These are phyloP conservation scores for Pueraria montana DNA, from an alignment of 306 rosid genomes.

Conservation along the genomic window DNA sequence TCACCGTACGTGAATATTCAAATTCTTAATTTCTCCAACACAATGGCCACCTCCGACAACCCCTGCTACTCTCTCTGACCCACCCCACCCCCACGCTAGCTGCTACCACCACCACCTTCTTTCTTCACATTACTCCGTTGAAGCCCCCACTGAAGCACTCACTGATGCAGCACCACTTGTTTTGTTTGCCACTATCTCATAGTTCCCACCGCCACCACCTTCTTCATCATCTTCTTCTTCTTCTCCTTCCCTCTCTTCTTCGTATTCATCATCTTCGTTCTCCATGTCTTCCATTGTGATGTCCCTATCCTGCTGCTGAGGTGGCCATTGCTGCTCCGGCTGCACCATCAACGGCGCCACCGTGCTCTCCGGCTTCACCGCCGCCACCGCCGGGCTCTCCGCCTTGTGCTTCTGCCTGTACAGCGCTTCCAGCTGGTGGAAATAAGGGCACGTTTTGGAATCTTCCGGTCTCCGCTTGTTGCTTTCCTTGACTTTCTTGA, in stretches of 20 bases:
- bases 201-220: conserved; percentile 49
- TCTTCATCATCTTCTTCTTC: conserved; percentile 49
- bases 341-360: conserved; percentile 77
- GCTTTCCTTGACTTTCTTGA: conserved; percentile 94
- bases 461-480: conserved; percentile 84
- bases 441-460: conserved; percentile 95
- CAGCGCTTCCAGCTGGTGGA: conserved; percentile 75
- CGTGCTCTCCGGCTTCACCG: conserved; percentile 49
- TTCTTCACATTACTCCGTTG: conserved; percentile 43
- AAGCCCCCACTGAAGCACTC: conserved; percentile 54
- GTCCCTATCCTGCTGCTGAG: conserved; percentile 49
- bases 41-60: conserved; percentile 52
- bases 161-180: conserved; percentile 34
- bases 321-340: conserved; percentile 99
- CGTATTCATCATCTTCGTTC: conserved; percentile 56
- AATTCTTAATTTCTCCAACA: conserved; percentile 30
- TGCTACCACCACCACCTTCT: too few relatives aligned
- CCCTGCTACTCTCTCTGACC: conserved; percentile 49
- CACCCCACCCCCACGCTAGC: neutral
- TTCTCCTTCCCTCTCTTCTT: conserved; percentile 38
- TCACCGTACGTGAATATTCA: conserved; percentile 42
- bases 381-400: neutral
- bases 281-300: conserved; percentile 45
- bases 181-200: conserved; percentile 73
- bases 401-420: conserved; percentile 65